Conservation (phyloP, 352 stramenopile species). For the Aphanomyces invadans region DNA sequence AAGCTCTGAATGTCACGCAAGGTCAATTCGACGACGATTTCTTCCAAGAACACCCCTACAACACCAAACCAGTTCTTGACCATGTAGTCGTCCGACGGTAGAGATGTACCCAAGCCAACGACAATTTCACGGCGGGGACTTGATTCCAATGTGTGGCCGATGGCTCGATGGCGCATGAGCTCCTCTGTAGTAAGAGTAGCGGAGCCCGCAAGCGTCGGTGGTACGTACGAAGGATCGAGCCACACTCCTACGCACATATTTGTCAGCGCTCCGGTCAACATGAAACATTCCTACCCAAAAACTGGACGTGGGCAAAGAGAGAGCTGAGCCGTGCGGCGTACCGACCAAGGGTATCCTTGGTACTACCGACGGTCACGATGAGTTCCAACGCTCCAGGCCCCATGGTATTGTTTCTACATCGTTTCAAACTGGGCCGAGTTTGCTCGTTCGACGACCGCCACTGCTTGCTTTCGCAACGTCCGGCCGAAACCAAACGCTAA, state of each 20-base stretch:
- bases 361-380: too few relatives aligned
- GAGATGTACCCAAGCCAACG: background rate
- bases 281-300: background rate
- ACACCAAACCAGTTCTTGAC: background rate
- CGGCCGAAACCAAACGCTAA: constrained; percentile 71
- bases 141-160: background rate
- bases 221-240: constrained; percentile 10
- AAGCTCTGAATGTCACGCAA: constrained; percentile 68
- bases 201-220: background rate
- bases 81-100: background rate
- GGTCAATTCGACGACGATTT: constrained; percentile 69
- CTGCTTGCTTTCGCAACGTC: constrained; percentile 81
- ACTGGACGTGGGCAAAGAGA: constrained; percentile 17
- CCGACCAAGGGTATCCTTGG: constrained; percentile 16
- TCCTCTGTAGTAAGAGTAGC: background rate
- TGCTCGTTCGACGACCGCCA: constrained; percentile 60
- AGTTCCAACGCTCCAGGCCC: too few relatives aligned
- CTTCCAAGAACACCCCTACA: constrained; percentile 45
- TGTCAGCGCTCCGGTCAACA: background rate
- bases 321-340: background rate
- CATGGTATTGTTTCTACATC: too few relatives aligned
- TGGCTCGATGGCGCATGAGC: constrained; percentile 1
- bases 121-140: constrained; percentile 10
- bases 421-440: constrained; percentile 19
- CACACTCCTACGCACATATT: background rate